These are phyloP conservation scores for Nitzschia putrida DNA, from an alignment of 108 stramenopile species.

Conservation along the genomic window DNA sequence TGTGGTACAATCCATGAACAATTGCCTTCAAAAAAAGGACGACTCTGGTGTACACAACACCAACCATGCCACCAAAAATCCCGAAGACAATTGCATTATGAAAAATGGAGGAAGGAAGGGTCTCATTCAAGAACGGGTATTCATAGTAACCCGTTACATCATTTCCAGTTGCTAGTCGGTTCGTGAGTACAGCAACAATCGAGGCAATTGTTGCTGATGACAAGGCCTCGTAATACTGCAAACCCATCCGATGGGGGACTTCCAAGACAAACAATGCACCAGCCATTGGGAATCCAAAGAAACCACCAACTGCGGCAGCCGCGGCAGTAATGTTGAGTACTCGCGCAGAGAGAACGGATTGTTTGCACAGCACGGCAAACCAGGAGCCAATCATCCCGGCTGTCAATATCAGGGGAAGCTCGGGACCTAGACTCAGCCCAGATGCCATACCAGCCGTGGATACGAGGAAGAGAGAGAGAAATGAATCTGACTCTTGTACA, in stretches of 20 bases:
- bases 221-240: slow-evolving; percentile 69
- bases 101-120: slow-evolving; percentile 54
- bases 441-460: slow-evolving; percentile 61
- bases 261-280: slow-evolving; percentile 67
- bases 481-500: slow-evolving; percentile 47
- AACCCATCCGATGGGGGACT: slow-evolving; percentile 66
- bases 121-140: slow-evolving; percentile 50
- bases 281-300: slow-evolving; percentile 71
- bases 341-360: slow-evolving; percentile 51
- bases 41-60: slow-evolving; percentile 39
- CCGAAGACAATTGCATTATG: slow-evolving; percentile 57
- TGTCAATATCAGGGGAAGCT: slow-evolving; percentile 59
- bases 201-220: slow-evolving; percentile 57
- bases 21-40: slow-evolving; percentile 35
- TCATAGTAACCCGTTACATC: slow-evolving; percentile 60
- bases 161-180: slow-evolving; percentile 50
- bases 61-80: slow-evolving; percentile 49
- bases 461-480: slow-evolving; percentile 40
- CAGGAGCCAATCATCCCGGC: slow-evolving; percentile 66
- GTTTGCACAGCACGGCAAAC: slow-evolving; percentile 47
- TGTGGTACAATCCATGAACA: slow-evolving; percentile 22
- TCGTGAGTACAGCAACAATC: slow-evolving; percentile 59
- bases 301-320: slow-evolving; percentile 58
- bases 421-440: slow-evolving; percentile 60
- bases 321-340: slow-evolving; percentile 59